These are phyloP conservation scores for Hypholoma fasciculare DNA, from an alignment of 768 basidiomycete species.

Conservation along the genomic window DNA sequence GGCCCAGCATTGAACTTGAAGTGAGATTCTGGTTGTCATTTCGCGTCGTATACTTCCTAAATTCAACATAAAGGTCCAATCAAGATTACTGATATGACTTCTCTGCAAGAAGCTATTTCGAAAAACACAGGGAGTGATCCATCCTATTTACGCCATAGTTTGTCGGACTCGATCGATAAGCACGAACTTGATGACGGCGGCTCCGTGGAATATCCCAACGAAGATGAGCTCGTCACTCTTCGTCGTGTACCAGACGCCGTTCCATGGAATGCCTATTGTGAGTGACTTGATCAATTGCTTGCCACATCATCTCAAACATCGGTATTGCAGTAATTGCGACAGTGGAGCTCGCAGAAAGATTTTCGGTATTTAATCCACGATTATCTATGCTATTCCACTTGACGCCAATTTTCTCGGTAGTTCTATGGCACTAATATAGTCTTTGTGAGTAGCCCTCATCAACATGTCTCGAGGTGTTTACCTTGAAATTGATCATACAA, in stretches of 20 bases:
- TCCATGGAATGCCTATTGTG: constrained; percentile 59
- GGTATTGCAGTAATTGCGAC: constrained; percentile 54
- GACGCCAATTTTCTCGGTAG: constrained; percentile 16
- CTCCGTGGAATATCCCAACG: constrained; percentile 62
- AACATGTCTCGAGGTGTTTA: background rate
- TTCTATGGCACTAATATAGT: constrained; percentile 51
- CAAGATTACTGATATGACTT: too few relatives aligned
- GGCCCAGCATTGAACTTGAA: too few relatives aligned
- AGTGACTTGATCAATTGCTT: constrained; percentile 14
- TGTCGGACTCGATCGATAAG: background rate
- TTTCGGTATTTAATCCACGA: constrained; percentile 48
- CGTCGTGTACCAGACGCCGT: constrained; percentile 60
- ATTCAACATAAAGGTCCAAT: too few relatives aligned
- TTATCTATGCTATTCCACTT: background rate
- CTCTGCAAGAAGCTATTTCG: background rate
- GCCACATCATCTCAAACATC: background rate
- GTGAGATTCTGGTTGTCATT: too few relatives aligned
- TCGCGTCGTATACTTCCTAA: too few relatives aligned
- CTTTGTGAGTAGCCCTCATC: constrained; percentile 34
- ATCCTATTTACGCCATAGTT: background rate
- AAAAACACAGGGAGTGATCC: background rate
- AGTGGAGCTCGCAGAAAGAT: constrained; percentile 72
- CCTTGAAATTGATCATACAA: background rate
- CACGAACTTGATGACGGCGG: constrained; percentile 39
- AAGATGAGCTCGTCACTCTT: constrained; percentile 56